A percentile compares a stretch with the other conserved stretches of the same genome.
These are phyloP conservation scores for Kalanchoe fedtschenkoi DNA, from an alignment of 164 flowering plant genomes.

Conservation along the genomic window DNA sequence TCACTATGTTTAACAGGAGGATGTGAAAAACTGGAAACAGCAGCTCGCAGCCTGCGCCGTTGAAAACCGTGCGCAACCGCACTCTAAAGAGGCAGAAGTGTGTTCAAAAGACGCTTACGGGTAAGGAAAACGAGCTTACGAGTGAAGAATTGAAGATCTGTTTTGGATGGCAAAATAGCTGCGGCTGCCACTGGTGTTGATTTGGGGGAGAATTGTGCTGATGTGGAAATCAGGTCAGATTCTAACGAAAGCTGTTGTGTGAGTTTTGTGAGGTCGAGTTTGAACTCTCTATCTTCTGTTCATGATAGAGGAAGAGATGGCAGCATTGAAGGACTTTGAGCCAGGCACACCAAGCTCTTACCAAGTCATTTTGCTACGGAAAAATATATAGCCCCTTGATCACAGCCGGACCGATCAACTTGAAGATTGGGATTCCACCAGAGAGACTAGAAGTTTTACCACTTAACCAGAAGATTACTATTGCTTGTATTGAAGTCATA, in stretches of 20 bases:
- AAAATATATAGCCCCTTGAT: slow-evolving; percentile 74
- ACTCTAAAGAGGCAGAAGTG: neutral
- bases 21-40: neutral
- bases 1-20: too few relatives aligned
- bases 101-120: neutral
- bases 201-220: neutral
- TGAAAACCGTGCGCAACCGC: neutral
- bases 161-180: neutral
- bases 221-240: neutral
- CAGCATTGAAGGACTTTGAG: slow-evolving; percentile 23
- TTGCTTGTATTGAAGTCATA: slow-evolving; percentile 60
- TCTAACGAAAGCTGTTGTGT: neutral
- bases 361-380: slow-evolving; percentile 82
- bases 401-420: slow-evolving; percentile 72
- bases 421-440: slow-evolving; percentile 83
- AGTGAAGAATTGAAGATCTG: neutral
- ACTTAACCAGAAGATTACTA: slow-evolving; percentile 51
- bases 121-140: neutral
- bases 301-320: neutral
- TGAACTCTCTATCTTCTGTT: neutral
- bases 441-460: slow-evolving; percentile 69
- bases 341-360: slow-evolving; percentile 61
- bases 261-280: neutral
- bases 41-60: neutral
- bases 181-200: neutral